Evolutionary conservation across 768 basidiomycete genomes (phyloP).

Genomic region (Phaffia tasmanica): DNA sequence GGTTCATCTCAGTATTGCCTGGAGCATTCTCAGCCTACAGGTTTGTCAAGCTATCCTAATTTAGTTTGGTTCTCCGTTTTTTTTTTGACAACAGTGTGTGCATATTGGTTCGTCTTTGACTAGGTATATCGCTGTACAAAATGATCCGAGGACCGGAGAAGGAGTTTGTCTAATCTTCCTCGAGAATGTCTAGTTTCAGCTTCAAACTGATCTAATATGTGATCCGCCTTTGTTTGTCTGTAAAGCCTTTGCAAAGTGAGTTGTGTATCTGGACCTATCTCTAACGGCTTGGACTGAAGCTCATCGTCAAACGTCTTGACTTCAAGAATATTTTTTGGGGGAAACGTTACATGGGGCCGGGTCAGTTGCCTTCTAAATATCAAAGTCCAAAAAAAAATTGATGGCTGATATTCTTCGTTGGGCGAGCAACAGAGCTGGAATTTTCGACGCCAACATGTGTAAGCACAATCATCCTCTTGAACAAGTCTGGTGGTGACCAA

Average conservation of each 20-base stretch:
- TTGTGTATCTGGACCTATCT: too few species aligned
- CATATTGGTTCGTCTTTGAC: neutral
- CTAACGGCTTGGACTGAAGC: too few species aligned
- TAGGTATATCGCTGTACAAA: slow-evolving; percentile 74
- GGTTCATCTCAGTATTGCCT: slow-evolving; percentile 35
- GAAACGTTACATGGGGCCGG: slow-evolving; percentile 62
- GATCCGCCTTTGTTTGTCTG: too few species aligned
- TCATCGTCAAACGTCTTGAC: neutral
- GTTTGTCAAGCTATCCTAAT: neutral
- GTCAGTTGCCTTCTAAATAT: slow-evolving; percentile 30
- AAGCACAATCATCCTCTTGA: slow-evolving; percentile 60
- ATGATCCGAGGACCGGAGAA: slow-evolving; percentile 24
- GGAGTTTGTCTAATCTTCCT: slow-evolving; percentile 62
- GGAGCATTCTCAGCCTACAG: slow-evolving; percentile 26
- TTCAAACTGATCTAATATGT: too few species aligned
- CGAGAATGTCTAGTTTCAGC: slow-evolving; percentile 80
- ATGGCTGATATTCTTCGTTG: slow-evolving; percentile 42
- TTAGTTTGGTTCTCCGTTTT: too few species aligned
- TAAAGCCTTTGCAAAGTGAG: too few species aligned
- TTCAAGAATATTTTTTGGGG: slow-evolving; percentile 77
- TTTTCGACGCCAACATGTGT: slow-evolving; percentile 95
- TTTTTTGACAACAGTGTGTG: neutral
- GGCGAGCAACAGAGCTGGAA: slow-evolving; percentile 60
- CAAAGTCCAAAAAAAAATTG: neutral
- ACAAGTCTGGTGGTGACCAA: slow-evolving; percentile 38